These are phyloP conservation scores for Microsporum canis DNA, from an alignment of 2,329 filamentous ascomycete species.

Conservation along the genomic window DNA sequence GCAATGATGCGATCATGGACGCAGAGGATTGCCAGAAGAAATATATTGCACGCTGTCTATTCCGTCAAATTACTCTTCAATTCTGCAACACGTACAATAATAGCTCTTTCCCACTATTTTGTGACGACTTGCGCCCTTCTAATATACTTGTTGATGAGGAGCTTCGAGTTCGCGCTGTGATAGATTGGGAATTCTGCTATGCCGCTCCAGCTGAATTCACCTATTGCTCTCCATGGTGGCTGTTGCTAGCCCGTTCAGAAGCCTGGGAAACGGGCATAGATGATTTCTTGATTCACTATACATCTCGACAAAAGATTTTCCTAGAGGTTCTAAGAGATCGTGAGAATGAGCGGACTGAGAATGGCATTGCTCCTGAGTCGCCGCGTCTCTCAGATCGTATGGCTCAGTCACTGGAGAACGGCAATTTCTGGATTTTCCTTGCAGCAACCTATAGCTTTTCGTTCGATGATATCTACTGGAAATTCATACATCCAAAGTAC, in stretches of 20 bases:
- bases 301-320: constrained; percentile 17
- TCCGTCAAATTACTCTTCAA: constrained; percentile 24
- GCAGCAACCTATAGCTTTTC: constrained; percentile 19
- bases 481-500: constrained; percentile 19
- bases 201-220: constrained; percentile 15
- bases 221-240: constrained; percentile 16
- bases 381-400: constrained; percentile 19
- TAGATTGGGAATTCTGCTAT: constrained; percentile 23
- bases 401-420: constrained; percentile 18
- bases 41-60: constrained; percentile 35
- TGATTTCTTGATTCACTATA: constrained; percentile 18
- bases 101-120: constrained; percentile 22
- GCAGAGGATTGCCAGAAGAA: constrained; percentile 36
- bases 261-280: constrained; percentile 15
- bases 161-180: constrained; percentile 16
- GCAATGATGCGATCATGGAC: constrained; percentile 28
- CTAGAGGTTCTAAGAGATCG: constrained; percentile 15
- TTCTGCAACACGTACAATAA: constrained; percentile 14
- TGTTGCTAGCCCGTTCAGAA: constrained; percentile 14
- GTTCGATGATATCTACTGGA: constrained; percentile 25
- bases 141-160: constrained; percentile 20
- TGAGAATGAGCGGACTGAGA: constrained; percentile 11
- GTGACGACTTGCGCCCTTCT: constrained; percentile 23
- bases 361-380: background rate
- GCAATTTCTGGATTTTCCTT: constrained; percentile 22